A percentile compares a stretch with the other conserved stretches of the same genome.
Conservation (phyloP, 768 basidiomycete genomes). For the Amanita rimosa region DNA sequence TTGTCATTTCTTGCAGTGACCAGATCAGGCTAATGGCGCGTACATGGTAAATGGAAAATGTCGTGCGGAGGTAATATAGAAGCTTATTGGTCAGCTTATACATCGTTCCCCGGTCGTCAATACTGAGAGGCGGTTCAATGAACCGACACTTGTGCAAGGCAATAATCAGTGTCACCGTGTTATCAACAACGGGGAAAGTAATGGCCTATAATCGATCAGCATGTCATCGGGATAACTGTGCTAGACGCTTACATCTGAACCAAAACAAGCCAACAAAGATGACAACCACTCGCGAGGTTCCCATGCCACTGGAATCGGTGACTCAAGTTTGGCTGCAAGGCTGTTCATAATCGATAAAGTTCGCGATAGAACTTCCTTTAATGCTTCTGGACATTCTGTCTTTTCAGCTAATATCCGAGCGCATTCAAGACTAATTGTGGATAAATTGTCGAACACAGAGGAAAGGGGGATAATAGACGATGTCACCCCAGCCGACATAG, state of each 20-base stretch:
- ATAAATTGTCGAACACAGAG: slow-evolving; percentile 44
- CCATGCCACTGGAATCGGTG: slow-evolving; percentile 39
- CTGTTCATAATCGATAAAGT: slow-evolving; percentile 39
- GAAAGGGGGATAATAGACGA: slow-evolving; percentile 36
- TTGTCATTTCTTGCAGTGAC: slow-evolving; percentile 52
- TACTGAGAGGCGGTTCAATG: slow-evolving; percentile 39
- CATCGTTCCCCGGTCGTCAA: slow-evolving; percentile 47
- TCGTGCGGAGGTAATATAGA: slow-evolving; percentile 59
- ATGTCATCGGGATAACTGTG: slow-evolving; percentile 4
- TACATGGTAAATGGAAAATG: slow-evolving; percentile 63
- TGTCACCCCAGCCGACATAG: slow-evolving; percentile 13
- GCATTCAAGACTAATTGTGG: slow-evolving; percentile 33
- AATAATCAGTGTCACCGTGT: slow-evolving; percentile 43
- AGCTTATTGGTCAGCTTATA: slow-evolving; percentile 57
- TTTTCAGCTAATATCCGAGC: slow-evolving; percentile 24
- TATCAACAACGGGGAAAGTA: slow-evolving; percentile 62
- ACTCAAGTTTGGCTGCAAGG: slow-evolving; percentile 33
- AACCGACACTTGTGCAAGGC: slow-evolving; percentile 38
- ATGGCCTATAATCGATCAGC: slow-evolving; percentile 25
- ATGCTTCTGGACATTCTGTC: slow-evolving; percentile 16
- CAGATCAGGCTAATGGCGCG: slow-evolving; percentile 78
- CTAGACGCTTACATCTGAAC: slow-evolving; percentile 35
- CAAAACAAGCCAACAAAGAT: slow-evolving; percentile 36
- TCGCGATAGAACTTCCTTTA: slow-evolving; percentile 43
- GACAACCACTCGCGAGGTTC: slow-evolving; percentile 54